Percentiles rank a stretch among this genome's conserved stretches.
These are phyloP conservation scores for Curvularia verruculosa DNA, from an alignment of 2,329 filamentous ascomycete species.

Conservation along the genomic window DNA sequence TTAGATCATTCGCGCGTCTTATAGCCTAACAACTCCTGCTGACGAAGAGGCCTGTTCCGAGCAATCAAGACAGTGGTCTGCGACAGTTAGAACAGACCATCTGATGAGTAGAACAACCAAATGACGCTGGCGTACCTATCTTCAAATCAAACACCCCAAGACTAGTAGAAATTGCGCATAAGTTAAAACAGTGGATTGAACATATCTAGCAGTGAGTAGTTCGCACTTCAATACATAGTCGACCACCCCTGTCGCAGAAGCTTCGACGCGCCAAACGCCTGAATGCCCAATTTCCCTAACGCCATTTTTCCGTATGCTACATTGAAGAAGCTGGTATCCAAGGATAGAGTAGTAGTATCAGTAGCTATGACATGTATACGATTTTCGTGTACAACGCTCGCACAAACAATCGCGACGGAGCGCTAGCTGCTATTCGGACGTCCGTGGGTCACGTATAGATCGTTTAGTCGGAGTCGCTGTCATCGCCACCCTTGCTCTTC, in stretches of 20 bases:
- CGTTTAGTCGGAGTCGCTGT: constrained; percentile 43
- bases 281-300: constrained; percentile 40
- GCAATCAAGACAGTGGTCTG: too few relatives aligned
- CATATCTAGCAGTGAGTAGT: constrained; percentile 25
- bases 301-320: constrained; percentile 47
- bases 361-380: constrained; percentile 33
- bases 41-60: background rate
- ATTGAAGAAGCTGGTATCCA: constrained; percentile 39
- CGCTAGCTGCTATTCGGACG: constrained; percentile 24
- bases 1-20: background rate
- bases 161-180: background rate
- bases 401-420: constrained; percentile 19
- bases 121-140: background rate
- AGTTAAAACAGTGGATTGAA: constrained; percentile 28
- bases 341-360: constrained; percentile 29
- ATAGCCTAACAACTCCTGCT: background rate
- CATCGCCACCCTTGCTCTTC: constrained; percentile 38
- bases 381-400: constrained; percentile 22
- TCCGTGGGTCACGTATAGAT: constrained; percentile 21
- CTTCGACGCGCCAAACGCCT: constrained; percentile 44
- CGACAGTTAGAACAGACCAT: background rate
- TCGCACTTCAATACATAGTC: constrained; percentile 31
- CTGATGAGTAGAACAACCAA: background rate
- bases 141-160: background rate
- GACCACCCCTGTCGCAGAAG: constrained; percentile 35